Base-by-base conservation (phyloP, 306 rosid genomes). In the Heteromeles arbutifolia region DNA sequence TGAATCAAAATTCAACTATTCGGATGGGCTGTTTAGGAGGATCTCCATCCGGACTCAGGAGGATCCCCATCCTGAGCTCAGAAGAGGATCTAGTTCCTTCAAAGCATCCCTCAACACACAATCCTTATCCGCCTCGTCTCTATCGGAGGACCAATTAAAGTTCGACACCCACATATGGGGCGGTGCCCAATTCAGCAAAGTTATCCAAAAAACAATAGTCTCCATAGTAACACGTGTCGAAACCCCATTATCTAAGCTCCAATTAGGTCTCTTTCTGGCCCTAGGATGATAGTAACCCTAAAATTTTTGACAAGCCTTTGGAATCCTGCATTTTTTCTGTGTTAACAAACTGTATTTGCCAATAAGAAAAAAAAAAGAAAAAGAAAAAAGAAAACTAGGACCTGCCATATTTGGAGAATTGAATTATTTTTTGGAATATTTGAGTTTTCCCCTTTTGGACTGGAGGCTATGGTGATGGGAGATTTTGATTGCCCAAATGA, bases 381-480 rank as follows among this genome's bases (percentile, higher is more conserved):
- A 31, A 34, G 6, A 6, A 48, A 48, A 48, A 50, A 50, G 1
- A 17, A 41, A 50, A 17, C 21, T 31, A 17, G 66, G 79, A 24
- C 65, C 73, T 72, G 67, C 77, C 72, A 64, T 52, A 63, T 78
- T 64, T 14, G 74, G 78, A 22, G 77, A 41, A 65, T 5, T 34
- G 65, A 18, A 15, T 26, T 31, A 50, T 28, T 54, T 5, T 13
- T 50, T 63, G 52, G 66, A 54, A 54, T 57, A 43, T 41, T 50
- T 41, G 10, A 52, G 78, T 64, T 80, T 86, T 81, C 83, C 87
- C 77, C 62, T 81, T 88, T 85, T 69, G 89, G 89, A 61, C 26
- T 37, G 76, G 56, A 43, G 34, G 43, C n/a, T 4, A 53, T 65
- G 74, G 45, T 77, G 34, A 68, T 10, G 74, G 73, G 44, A 26